These are phyloP conservation scores for Malus asiatica DNA, from an alignment of 306 rosid genomes.

Conservation along the genomic window DNA sequence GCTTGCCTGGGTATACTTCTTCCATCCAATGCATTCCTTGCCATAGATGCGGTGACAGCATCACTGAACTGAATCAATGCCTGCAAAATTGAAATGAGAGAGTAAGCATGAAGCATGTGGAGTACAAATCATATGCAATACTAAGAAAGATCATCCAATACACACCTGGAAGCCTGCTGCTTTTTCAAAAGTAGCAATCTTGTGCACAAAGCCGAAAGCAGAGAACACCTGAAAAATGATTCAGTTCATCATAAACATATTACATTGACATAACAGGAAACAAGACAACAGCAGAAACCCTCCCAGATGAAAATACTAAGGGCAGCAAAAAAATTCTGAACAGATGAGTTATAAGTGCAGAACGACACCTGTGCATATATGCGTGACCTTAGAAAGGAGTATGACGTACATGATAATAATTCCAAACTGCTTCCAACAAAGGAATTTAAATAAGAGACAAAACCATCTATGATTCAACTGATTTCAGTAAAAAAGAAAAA, in stretches of 20 bases:
- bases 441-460: conserved; percentile 65
- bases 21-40: conserved; percentile 85
- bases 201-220: conserved; percentile 88
- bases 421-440: conserved; percentile 90
- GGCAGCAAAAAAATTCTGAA: conserved; percentile 34
- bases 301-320: conserved; percentile 24
- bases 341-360: conserved; percentile 70
- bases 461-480: conserved; percentile 57
- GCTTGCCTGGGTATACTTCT: conserved; percentile 87
- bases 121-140: background rate
- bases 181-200: conserved; percentile 88
- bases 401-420: conserved; percentile 71
- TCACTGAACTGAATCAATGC: conserved; percentile 87
- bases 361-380: conserved; percentile 81
- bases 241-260: conserved; percentile 6
- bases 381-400: conserved; percentile 77
- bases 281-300: conserved; percentile 13
- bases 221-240: conserved; percentile 60
- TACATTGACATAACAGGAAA: conserved; percentile 7
- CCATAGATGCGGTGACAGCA: conserved; percentile 74
- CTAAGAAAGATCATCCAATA: conserved; percentile 2
- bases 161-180: conserved; percentile 89
- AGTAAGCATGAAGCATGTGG: conserved; percentile 1
- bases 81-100: conserved; percentile 30
- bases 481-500: conserved; percentile 34